Conservation (phyloP, 2,329 filamentous ascomycete species). For the Cladophialophora bantiana region DNA sequence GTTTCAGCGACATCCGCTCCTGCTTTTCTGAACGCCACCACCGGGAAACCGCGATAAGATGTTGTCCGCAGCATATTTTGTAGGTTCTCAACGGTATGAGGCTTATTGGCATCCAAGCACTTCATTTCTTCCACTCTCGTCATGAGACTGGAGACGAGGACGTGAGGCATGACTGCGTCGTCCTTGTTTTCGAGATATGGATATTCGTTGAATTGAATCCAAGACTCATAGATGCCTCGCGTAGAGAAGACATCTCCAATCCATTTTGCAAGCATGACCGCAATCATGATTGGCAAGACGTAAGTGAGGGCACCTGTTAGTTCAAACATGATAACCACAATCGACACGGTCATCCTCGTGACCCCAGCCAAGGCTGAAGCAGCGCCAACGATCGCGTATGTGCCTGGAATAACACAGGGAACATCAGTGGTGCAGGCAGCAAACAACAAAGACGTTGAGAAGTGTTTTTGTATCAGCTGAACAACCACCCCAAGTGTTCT, state of each 20-base stretch:
- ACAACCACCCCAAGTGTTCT: conserved; percentile 88
- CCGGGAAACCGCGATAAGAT: conserved; percentile 87
- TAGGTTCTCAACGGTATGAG: conserved; percentile 83
- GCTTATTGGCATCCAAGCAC: conserved; percentile 77
- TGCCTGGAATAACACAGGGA: conserved; percentile 89
- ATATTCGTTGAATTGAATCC: conserved; percentile 96
- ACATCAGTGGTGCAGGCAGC: conserved; percentile 81
- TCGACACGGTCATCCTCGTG: conserved; percentile 95
- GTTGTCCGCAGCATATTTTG: conserved; percentile 74
- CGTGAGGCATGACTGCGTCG: conserved; percentile 77
- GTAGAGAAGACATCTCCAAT: conserved; percentile 94
- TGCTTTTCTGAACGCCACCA: conserved; percentile 60
- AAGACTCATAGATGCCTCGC: conserved; percentile 93
- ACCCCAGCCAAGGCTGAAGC: conserved; percentile 93
- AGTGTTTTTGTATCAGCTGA: conserved; percentile 82
- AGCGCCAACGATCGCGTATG: conserved; percentile 95
- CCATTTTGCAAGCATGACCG: conserved; percentile 98
- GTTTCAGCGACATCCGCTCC: conserved; percentile 16
- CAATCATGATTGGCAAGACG: conserved; percentile 97
- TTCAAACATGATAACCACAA: conserved; percentile 99
- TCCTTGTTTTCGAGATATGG: conserved; percentile 94
- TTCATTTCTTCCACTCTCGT: conserved; percentile 89
- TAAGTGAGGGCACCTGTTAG: conserved; percentile 95
- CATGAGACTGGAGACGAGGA: conserved; percentile 88
- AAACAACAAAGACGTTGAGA: conserved; percentile 80